Percentiles rank a stretch among this genome's conserved stretches.
These are phyloP conservation scores for Fusarium caatingaense DNA, from an alignment of 2,329 filamentous ascomycete genomes.

Conservation along the genomic window DNA sequence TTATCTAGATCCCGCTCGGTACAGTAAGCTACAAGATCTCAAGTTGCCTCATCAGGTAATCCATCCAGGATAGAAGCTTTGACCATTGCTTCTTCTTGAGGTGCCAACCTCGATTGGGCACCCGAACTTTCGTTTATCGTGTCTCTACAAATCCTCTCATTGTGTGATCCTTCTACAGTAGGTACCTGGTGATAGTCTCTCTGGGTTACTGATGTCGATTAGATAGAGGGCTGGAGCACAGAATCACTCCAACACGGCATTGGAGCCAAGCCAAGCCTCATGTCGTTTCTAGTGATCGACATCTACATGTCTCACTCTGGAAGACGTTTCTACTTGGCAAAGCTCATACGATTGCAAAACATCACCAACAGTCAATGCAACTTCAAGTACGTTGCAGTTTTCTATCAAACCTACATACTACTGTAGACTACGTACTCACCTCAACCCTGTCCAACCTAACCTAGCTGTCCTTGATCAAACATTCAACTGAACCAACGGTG, in stretches of 20 bases:
- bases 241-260: not conserved
- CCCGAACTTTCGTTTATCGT: not conserved
- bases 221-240: not conserved
- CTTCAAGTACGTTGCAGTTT: conserved; percentile 13
- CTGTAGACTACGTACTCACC: not conserved
- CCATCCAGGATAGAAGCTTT: conserved; percentile 19
- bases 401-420: conserved; percentile 8
- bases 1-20: conserved; percentile 33
- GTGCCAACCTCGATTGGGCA: conserved; percentile 15
- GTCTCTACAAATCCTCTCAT: not conserved
- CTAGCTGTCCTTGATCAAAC: conserved; percentile 9
- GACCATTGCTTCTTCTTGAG: conserved; percentile 25
- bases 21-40: conserved; percentile 38
- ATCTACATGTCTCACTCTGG: not conserved
- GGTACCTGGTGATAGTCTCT: not conserved
- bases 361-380: conserved; percentile 15
- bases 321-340: conserved; percentile 2
- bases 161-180: not conserved
- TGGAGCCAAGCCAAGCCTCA: not conserved
- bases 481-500: conserved; percentile 19
- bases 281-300: conserved; percentile 1
- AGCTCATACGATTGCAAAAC: conserved; percentile 14
- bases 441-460: conserved; percentile 6
- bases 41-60: conserved; percentile 37
- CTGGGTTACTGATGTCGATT: not conserved